Evolutionary conservation across 768 basidiomycete species (phyloP).

Genomic region (Lentinus brumalis): DNA sequence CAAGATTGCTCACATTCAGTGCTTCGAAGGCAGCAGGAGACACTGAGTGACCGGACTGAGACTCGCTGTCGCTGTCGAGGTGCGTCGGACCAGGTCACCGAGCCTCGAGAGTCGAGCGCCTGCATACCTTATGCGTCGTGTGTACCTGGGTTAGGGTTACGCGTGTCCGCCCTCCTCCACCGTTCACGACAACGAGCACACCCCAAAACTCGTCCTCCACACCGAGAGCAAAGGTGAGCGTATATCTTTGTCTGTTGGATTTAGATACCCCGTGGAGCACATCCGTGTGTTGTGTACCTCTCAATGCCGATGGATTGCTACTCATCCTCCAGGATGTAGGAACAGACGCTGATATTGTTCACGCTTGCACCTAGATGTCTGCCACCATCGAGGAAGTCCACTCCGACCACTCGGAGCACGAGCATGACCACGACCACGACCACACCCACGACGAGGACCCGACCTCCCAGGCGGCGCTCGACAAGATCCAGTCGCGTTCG

Average conservation of each 20-base stretch:
- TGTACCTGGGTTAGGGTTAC: slow-evolving; percentile 26
- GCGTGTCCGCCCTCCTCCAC: slow-evolving; percentile 28
- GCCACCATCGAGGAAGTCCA: slow-evolving; percentile 82
- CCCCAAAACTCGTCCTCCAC: slow-evolving; percentile 14
- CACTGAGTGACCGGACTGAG: too few species aligned
- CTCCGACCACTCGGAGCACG: slow-evolving; percentile 75
- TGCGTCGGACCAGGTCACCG: too few species aligned
- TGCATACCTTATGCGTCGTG: neutral
- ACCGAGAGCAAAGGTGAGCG: slow-evolving; percentile 29
- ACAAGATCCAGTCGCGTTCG: slow-evolving; percentile 92
- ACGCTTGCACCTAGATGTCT: slow-evolving; percentile 54
- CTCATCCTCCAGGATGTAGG: slow-evolving; percentile 31
- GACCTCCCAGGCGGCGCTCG: slow-evolving; percentile 79
- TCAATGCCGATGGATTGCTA: slow-evolving; percentile 33
- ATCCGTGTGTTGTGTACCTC: neutral
- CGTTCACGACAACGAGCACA: slow-evolving; percentile 39
- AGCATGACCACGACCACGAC: slow-evolving; percentile 50
- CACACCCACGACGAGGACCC: slow-evolving; percentile 77
- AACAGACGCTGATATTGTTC: slow-evolving; percentile 9
- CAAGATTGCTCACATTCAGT: too few species aligned
- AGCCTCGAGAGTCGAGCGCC: neutral
- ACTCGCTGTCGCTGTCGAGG: too few species aligned
- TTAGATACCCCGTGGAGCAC: neutral
- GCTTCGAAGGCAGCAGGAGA: too few species aligned
- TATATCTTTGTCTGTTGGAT: neutral